phyloP scores from a whole-genome alignment of 2,329 filamentous ascomycete genomes.

The Xylogone sp. region DNA sequence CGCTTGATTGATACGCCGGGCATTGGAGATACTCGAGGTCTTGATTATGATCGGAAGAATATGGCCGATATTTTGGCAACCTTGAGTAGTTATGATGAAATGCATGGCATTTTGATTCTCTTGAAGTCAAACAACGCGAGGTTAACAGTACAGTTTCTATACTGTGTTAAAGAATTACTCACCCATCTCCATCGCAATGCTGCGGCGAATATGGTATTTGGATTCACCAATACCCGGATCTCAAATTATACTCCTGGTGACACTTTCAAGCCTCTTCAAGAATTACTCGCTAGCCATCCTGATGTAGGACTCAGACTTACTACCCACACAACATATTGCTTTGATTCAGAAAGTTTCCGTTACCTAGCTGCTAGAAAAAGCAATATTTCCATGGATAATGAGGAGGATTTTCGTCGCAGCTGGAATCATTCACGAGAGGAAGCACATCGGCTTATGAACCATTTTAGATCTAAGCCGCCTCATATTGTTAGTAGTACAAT shows the following conservation, averaged over 20 bases:
- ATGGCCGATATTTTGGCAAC: slow-evolving; percentile 35
- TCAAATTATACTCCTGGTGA: slow-evolving; percentile 39
- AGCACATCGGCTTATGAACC: slow-evolving; percentile 26
- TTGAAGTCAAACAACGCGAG: slow-evolving; percentile 36
- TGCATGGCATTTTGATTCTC: slow-evolving; percentile 40
- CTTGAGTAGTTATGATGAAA: slow-evolving; percentile 29
- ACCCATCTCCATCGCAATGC: slow-evolving; percentile 35
- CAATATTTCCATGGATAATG: slow-evolving; percentile 25
- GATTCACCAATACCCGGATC: slow-evolving; percentile 39
- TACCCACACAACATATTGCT: slow-evolving; percentile 35
- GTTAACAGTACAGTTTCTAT: slow-evolving; percentile 34
- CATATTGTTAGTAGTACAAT: slow-evolving; percentile 34
- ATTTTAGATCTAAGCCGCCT: slow-evolving; percentile 25
- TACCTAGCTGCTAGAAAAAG: slow-evolving; percentile 35
- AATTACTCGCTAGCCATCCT: slow-evolving; percentile 25
- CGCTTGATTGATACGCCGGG: slow-evolving; percentile 41
- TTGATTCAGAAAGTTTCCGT: slow-evolving; percentile 41
- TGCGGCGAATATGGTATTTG: slow-evolving; percentile 36
- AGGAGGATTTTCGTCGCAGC: slow-evolving; percentile 30
- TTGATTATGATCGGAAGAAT: slow-evolving; percentile 33
- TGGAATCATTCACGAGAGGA: slow-evolving; percentile 34
- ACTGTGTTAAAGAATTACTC: slow-evolving; percentile 37
- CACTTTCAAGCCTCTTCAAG: slow-evolving; percentile 31
- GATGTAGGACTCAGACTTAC: slow-evolving; percentile 27
- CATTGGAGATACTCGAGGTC: slow-evolving; percentile 36